These are phyloP conservation scores for Debaryomyces nepalensis DNA, from an alignment of 1,139 yeast genomes.

Conservation along the genomic window DNA sequence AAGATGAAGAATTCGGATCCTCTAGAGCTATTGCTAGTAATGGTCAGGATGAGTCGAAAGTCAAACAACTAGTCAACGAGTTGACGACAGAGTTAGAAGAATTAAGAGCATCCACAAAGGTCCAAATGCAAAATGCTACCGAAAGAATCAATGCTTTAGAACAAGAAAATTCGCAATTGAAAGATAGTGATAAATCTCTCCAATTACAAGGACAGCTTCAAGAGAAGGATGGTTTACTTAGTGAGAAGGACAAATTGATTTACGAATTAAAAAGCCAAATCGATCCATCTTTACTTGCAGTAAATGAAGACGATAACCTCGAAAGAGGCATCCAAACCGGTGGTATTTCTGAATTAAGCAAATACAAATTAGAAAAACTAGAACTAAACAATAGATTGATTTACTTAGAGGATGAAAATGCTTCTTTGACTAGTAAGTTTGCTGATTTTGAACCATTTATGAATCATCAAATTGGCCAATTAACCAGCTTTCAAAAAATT, in stretches of 20 bases:
- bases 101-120: conserved; percentile 50
- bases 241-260: conserved; percentile 37
- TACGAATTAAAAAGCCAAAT: conserved; percentile 40
- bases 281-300: conserved; percentile 37
- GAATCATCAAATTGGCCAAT: conserved; percentile 57
- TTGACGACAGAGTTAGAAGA: conserved; percentile 52
- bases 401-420: conserved; percentile 53
- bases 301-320: conserved; percentile 27
- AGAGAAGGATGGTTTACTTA: conserved; percentile 41
- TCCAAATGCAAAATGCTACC: conserved; percentile 59
- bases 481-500: conserved; percentile 57
- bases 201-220: conserved; percentile 30
- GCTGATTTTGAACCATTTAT: conserved; percentile 58
- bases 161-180: conserved; percentile 41
- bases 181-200: conserved; percentile 22
- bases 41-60: conserved; percentile 28
- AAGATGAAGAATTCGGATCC: not conserved
- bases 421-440: conserved; percentile 42
- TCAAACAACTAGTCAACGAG: conserved; percentile 42
- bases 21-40: not conserved
- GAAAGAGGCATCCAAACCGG: conserved; percentile 13
- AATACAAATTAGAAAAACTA: conserved; percentile 46
- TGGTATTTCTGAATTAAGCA: conserved; percentile 35
- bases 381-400: conserved; percentile 52
- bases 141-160: conserved; percentile 54